A percentile compares a stretch with the other conserved stretches of the same genome.
Conservation (phyloP, 2,329 filamentous ascomycete genomes). For the Chaetomiaceae sp. region DNA sequence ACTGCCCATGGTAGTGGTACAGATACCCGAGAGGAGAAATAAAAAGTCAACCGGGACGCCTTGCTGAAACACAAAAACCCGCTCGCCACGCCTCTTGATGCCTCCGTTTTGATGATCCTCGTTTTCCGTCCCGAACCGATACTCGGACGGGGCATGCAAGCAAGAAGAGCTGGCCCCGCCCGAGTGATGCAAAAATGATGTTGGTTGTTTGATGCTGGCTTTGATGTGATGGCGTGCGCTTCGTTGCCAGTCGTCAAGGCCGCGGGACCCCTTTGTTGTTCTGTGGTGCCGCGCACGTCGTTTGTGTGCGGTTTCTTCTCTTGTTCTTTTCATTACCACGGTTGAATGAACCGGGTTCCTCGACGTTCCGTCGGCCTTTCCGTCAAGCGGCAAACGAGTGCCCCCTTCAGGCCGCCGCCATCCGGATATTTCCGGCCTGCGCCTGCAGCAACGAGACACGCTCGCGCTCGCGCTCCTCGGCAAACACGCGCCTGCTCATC, state of each 20-base stretch:
- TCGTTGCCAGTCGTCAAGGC: not conserved
- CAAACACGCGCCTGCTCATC: conserved; percentile 87
- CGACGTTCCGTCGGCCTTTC: too few relatives aligned
- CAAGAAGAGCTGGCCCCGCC: not conserved
- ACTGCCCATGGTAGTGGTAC: conserved; percentile 1
- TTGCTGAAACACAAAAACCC: not conserved
- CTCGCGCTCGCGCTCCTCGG: conserved; percentile 72
- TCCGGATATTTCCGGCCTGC: conserved; percentile 27
- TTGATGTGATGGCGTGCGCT: not conserved
- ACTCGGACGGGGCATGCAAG: not conserved
- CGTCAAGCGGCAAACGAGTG: too few relatives aligned
- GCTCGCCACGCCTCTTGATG: conserved; percentile 5
- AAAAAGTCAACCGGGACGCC: conserved; percentile 12
- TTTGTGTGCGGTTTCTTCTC: not conserved
- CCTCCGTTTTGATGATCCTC: conserved; percentile 14
- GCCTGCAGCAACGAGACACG: conserved; percentile 27
- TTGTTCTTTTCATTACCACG: not conserved
- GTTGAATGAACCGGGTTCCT: too few relatives aligned
- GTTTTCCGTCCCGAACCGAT: conserved; percentile 9
- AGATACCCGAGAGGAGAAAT: not conserved
- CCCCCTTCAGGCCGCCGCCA: too few relatives aligned
- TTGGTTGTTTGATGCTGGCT: not conserved
- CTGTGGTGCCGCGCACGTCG: not conserved
- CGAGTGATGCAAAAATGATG: conserved; percentile 4
- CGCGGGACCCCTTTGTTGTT: conserved; percentile 1